These are phyloP conservation scores for Talaromyces sp. DNA, from an alignment of 2,329 filamentous ascomycete genomes.

Conservation along the genomic window DNA sequence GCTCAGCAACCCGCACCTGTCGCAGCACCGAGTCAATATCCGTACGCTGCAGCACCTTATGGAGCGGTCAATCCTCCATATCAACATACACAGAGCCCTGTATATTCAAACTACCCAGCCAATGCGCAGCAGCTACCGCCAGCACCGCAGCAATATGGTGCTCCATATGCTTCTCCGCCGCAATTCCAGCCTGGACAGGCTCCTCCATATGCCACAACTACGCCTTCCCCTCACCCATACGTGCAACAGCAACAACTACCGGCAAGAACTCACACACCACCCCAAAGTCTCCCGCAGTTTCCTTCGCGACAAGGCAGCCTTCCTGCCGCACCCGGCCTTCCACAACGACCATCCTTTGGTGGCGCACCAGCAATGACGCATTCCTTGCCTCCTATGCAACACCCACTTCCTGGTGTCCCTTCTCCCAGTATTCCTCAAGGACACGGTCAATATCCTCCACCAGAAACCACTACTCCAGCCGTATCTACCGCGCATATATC, in stretches of 20 bases:
- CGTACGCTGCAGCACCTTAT: conserved; percentile 40
- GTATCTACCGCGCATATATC: conserved; percentile 29
- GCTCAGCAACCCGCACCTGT: conserved; percentile 48
- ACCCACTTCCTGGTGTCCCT: conserved; percentile 44
- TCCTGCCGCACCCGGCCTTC: conserved; percentile 55
- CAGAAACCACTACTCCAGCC: conserved; percentile 32
- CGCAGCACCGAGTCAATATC: conserved; percentile 31
- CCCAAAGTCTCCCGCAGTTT: conserved; percentile 34
- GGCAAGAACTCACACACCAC: conserved; percentile 43
- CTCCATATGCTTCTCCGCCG: conserved; percentile 16
- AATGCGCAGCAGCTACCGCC: conserved; percentile 35
- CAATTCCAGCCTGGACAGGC: conserved; percentile 25
- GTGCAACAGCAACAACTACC: conserved; percentile 41
- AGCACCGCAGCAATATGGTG: conserved; percentile 30
- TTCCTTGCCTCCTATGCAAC: conserved; percentile 56
- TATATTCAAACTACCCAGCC: conserved; percentile 36
- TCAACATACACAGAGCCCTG: conserved; percentile 40
- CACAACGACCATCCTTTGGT: conserved; percentile 58
- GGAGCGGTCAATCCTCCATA: conserved; percentile 41
- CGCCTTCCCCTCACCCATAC: conserved; percentile 41
- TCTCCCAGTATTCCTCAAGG: conserved; percentile 24
- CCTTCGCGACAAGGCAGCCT: conserved; percentile 53
- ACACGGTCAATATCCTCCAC: conserved; percentile 30
- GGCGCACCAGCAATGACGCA: conserved; percentile 52
- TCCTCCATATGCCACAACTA: conserved; percentile 36